These are phyloP conservation scores for Fusarium miscanthi DNA, from an alignment of 2,329 filamentous ascomycete genomes.

Conservation along the genomic window DNA sequence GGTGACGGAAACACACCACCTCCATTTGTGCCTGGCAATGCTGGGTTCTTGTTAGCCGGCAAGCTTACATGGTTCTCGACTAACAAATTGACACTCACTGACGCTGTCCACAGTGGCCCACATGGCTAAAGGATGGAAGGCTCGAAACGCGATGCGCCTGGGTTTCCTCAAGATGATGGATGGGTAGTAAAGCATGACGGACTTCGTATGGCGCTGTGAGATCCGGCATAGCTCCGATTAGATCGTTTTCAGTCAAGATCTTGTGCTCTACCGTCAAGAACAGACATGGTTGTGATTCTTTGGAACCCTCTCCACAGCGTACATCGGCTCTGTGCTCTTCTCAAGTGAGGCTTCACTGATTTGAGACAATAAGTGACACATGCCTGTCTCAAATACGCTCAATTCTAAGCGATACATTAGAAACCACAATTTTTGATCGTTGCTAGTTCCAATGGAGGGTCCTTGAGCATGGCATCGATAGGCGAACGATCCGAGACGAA, in stretches of 20 bases:
- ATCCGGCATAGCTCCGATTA: background rate
- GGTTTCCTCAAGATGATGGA: slow-evolving; percentile 50
- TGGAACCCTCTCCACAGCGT: too few relatives aligned
- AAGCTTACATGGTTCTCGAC: background rate
- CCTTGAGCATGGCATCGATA: background rate
- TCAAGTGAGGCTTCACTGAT: background rate
- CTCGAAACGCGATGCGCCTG: slow-evolving; percentile 46
- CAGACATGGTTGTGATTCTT: background rate
- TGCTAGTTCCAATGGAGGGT: too few relatives aligned
- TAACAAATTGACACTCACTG: accelerated
- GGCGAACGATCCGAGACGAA: background rate
- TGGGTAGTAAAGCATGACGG: slow-evolving; percentile 53
- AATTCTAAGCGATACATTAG: too few relatives aligned
- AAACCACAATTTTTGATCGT: too few relatives aligned
- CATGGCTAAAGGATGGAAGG: slow-evolving; percentile 47
- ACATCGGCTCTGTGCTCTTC: background rate
- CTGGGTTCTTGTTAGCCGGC: slow-evolving; percentile 50
- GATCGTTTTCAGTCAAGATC: too few relatives aligned
- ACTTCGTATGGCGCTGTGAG: slow-evolving; percentile 48
- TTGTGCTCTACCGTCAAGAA: accelerated
- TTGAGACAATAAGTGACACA: background rate
- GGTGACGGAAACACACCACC: slow-evolving; percentile 46
- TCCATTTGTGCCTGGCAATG: slow-evolving; percentile 54
- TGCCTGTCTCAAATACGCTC: background rate
- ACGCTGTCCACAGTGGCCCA: slow-evolving; percentile 47